Conservation (phyloP, 2,329 filamentous ascomycete genomes). For the Parascedosporium putredinis region DNA sequence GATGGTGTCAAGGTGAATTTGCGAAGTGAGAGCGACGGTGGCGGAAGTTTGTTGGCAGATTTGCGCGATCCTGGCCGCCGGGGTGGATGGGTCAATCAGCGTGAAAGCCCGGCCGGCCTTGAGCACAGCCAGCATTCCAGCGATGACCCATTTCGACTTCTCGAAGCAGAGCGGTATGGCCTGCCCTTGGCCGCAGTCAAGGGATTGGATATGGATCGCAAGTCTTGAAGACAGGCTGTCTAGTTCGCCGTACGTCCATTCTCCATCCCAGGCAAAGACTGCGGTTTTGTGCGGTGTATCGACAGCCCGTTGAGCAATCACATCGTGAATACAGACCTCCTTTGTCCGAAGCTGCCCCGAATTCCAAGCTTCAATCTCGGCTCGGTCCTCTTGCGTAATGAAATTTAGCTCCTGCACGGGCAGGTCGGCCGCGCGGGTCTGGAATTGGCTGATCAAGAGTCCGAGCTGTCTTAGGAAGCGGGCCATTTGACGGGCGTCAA, state of each 20-base stretch:
- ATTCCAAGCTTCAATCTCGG: neutral
- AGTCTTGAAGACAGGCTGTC: neutral
- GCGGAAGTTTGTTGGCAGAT: constrained; percentile 6
- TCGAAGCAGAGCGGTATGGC: constrained; percentile 13
- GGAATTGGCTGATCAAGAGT: constrained; percentile 5
- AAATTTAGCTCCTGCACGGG: constrained; percentile 4
- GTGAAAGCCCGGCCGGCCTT: constrained; percentile 16
- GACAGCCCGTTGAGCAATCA: neutral
- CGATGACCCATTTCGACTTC: constrained; percentile 13
- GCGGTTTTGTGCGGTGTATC: neutral
- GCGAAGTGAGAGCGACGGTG: constrained; percentile 7
- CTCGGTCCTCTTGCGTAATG: neutral
- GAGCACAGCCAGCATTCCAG: constrained; percentile 14
- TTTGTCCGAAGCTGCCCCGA: neutral
- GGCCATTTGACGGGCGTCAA: neutral
- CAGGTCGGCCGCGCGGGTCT: neutral
- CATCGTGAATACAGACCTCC: neutral
- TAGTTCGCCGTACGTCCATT: neutral
- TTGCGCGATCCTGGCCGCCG: constrained; percentile 5
- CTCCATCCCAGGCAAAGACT: neutral
- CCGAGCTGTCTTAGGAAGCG: constrained; percentile 11
- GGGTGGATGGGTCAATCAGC: constrained; percentile 14
- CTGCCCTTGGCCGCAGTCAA: neutral
- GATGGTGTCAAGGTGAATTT: neutral
- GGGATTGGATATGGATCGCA: neutral